Evolutionary conservation across 2,329 filamentous ascomycete species (phyloP).

Genomic region (Calonectria ilicicola): DNA sequence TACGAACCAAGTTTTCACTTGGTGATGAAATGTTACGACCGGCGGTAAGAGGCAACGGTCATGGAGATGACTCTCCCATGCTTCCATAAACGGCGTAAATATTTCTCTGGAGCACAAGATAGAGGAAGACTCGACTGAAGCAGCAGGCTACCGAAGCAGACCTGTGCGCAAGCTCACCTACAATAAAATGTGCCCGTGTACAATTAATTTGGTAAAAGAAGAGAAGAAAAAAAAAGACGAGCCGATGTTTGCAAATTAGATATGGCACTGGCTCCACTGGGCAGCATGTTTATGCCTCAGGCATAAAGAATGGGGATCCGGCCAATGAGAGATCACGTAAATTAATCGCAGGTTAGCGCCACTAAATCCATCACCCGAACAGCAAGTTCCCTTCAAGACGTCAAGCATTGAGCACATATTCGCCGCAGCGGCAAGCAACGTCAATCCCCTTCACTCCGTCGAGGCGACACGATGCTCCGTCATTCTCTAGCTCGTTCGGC

Average conservation of each 20-base stretch:
- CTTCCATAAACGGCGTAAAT: slow-evolving; percentile 78
- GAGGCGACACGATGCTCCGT: slow-evolving; percentile 76
- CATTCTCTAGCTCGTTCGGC: slow-evolving; percentile 76
- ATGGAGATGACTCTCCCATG: slow-evolving; percentile 72
- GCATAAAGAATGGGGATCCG: slow-evolving; percentile 41
- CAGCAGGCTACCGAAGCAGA: slow-evolving; percentile 52
- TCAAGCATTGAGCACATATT: slow-evolving; percentile 56
- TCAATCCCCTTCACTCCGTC: slow-evolving; percentile 58
- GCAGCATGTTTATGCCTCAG: slow-evolving; percentile 49
- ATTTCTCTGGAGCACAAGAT: slow-evolving; percentile 77
- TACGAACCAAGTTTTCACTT: slow-evolving; percentile 13
- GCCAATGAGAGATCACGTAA: slow-evolving; percentile 59
- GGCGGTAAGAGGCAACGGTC: slow-evolving; percentile 79
- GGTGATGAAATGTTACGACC: slow-evolving; percentile 71
- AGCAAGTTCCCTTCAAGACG: slow-evolving; percentile 53
- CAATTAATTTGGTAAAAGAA: slow-evolving; percentile 65
- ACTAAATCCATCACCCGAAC: slow-evolving; percentile 53
- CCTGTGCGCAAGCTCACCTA: slow-evolving; percentile 72
- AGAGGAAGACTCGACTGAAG: slow-evolving; percentile 76
- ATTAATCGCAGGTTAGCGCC: slow-evolving; percentile 58
- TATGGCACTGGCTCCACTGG: slow-evolving; percentile 25
- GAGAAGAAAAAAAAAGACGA: slow-evolving; percentile 46
- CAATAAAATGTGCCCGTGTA: slow-evolving; percentile 79
- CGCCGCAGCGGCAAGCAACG: slow-evolving; percentile 52
- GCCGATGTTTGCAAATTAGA: slow-evolving; percentile 33